Evolutionary conservation across 345 rosid genomes (phyloP).

Genomic region (Eucalyptus polyanthemos): DNA sequence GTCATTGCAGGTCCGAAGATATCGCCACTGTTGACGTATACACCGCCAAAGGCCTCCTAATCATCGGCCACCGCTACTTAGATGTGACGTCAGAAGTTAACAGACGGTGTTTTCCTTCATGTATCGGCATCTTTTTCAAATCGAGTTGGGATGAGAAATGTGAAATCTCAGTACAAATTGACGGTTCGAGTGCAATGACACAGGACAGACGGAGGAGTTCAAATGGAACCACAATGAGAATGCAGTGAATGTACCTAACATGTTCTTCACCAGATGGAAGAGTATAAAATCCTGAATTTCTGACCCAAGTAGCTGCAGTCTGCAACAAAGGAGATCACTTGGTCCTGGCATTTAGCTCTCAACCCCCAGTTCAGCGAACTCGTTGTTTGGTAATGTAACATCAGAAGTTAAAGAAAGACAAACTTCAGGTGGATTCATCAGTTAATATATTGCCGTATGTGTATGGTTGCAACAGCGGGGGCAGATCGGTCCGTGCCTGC

Average conservation of each 20-base stretch:
- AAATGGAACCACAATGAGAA: conserved; percentile 20
- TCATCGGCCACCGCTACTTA: conserved; percentile 10
- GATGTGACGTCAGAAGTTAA: conserved; percentile 22
- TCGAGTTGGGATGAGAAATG: neutral
- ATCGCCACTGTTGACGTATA: conserved; percentile 14
- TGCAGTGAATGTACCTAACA: conserved; percentile 33
- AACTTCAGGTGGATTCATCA: neutral
- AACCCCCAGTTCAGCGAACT: neutral
- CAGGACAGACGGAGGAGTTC: conserved; percentile 36
- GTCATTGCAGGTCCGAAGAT: conserved; percentile 17
- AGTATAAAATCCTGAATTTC: conserved; percentile 28
- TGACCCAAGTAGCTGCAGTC: conserved; percentile 9
- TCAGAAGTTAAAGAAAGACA: neutral
- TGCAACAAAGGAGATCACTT: conserved; percentile 28
- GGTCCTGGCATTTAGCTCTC: conserved; percentile 13
- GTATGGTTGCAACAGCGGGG: conserved; percentile 23
- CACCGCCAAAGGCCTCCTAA: conserved; percentile 31
- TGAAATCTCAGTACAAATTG: neutral
- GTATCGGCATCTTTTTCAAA: neutral
- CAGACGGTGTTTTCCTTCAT: neutral
- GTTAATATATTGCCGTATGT: neutral
- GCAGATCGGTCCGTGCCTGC: conserved; percentile 16
- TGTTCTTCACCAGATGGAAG: conserved; percentile 35
- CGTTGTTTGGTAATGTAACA: neutral
- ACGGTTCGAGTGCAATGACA: neutral